Conservation (phyloP, 1,284 basidiomycete genomes). For the Testicularia cyperi region DNA sequence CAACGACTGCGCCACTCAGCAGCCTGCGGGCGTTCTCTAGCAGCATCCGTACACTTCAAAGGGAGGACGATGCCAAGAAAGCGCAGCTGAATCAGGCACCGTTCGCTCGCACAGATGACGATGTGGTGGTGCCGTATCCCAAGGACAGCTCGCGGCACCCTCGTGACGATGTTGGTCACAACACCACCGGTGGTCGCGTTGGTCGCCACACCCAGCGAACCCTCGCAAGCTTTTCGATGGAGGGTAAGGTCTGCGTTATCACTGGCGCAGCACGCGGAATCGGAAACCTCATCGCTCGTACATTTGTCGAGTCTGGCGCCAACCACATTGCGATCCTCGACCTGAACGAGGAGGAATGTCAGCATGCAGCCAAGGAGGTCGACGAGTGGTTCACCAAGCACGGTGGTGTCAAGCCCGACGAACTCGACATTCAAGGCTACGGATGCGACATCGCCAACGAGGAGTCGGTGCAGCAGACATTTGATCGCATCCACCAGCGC, state of each 20-base stretch:
- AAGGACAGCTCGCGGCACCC: conserved; percentile 33
- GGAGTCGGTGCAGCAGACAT: conserved; percentile 39
- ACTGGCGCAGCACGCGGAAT: conserved; percentile 87
- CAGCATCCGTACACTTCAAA: not conserved
- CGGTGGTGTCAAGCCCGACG: conserved; percentile 67
- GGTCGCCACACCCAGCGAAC: conserved; percentile 43
- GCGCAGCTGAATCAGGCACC: too few species aligned
- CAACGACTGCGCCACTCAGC: not conserved
- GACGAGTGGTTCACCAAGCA: conserved; percentile 66
- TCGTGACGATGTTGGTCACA: conserved; percentile 44
- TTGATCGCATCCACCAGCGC: conserved; percentile 60
- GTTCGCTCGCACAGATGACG: conserved; percentile 26
- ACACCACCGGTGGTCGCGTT: conserved; percentile 44
- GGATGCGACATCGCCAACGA: conserved; percentile 89
- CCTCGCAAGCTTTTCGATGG: conserved; percentile 51
- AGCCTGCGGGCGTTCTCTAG: not conserved
- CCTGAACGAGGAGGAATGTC: conserved; percentile 73
- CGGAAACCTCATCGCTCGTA: conserved; percentile 63
- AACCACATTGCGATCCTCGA: conserved; percentile 81
- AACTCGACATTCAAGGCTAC: conserved; percentile 74
- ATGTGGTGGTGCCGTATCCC: conserved; percentile 26
- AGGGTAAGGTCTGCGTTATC: conserved; percentile 77
- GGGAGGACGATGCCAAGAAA: not conserved
- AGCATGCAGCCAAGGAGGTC: conserved; percentile 74
- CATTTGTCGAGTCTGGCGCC: conserved; percentile 86